Percentiles rank a stretch among this genome's conserved stretches.
phyloP scores from a whole-genome alignment of 495 filamentous ascomycete genomes.

The Hypoxylon lienhwacheense region DNA sequence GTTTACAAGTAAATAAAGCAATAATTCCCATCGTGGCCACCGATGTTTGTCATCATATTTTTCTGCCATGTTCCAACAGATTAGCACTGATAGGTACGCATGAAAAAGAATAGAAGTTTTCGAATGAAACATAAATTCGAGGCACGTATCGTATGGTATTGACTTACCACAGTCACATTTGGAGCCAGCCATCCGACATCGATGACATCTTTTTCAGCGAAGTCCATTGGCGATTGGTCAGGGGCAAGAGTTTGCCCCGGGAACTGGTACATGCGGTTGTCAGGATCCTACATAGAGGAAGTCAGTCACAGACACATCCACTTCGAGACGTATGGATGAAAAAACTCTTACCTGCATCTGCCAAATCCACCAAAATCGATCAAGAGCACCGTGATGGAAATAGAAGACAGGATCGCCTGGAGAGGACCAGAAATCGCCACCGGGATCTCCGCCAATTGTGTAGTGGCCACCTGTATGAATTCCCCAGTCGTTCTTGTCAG shows the following conservation, averaged over 20 bases:
- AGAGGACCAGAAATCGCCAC: constrained; percentile 56
- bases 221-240: neutral
- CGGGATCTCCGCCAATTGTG: constrained; percentile 61
- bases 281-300: neutral
- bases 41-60: too few relatives aligned
- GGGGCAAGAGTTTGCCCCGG: neutral
- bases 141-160: too few relatives aligned
- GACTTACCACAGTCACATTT: neutral
- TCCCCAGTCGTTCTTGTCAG: constrained; percentile 44
- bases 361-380: constrained; percentile 62
- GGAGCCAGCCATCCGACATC: neutral
- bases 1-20: too few relatives aligned
- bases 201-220: neutral
- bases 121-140: too few relatives aligned
- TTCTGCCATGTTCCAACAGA: too few relatives aligned
- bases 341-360: constrained; percentile 55
- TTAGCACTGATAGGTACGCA: too few relatives aligned
- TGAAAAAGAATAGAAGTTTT: too few relatives aligned
- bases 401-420: constrained; percentile 59
- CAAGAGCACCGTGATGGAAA: constrained; percentile 60
- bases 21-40: too few relatives aligned
- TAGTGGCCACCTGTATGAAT: constrained; percentile 66
- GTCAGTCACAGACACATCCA: too few relatives aligned
- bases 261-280: neutral
- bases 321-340: too few relatives aligned